Percentiles rank a stretch among this genome's conserved stretches.
Conservation (phyloP, 371 early-diverging fungal genomes). For the Mortierella sp. region DNA sequence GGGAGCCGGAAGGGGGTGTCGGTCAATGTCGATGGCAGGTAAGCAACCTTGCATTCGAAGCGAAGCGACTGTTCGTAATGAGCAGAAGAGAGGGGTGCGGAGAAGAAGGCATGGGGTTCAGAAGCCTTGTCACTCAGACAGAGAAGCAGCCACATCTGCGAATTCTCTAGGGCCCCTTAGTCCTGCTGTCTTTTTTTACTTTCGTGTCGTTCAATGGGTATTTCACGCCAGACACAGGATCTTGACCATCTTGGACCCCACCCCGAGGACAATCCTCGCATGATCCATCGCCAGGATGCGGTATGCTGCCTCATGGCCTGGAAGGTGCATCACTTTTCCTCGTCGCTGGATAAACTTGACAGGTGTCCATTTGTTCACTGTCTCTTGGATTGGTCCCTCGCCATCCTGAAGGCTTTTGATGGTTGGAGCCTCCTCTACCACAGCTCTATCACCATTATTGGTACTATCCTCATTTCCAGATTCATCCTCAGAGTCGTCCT, state of each 20-base stretch:
- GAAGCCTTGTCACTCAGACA: too few relatives aligned
- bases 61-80: neutral
- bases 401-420: too few relatives aligned
- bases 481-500: neutral
- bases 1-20: neutral
- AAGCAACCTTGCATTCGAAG: too few relatives aligned
- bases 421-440: too few relatives aligned
- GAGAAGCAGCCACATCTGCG: too few relatives aligned
- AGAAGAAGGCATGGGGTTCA: too few relatives aligned
- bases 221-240: constrained; percentile 32
- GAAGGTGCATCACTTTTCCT: constrained; percentile 20
- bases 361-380: neutral
- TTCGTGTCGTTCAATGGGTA: too few relatives aligned
- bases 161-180: too few relatives aligned
- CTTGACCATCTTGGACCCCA: constrained; percentile 34
- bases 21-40: neutral
- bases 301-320: constrained; percentile 25
- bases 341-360: constrained; percentile 6
- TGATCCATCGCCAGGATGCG: constrained; percentile 43
- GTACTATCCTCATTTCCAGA: too few relatives aligned
- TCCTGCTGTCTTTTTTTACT: too few relatives aligned
- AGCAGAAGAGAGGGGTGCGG: neutral
- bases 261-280: constrained; percentile 43
- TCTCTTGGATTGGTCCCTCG: neutral
- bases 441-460: too few relatives aligned